phyloP scores from a whole-genome alignment of 495 filamentous ascomycete species.

The Penicillium desertorum region DNA sequence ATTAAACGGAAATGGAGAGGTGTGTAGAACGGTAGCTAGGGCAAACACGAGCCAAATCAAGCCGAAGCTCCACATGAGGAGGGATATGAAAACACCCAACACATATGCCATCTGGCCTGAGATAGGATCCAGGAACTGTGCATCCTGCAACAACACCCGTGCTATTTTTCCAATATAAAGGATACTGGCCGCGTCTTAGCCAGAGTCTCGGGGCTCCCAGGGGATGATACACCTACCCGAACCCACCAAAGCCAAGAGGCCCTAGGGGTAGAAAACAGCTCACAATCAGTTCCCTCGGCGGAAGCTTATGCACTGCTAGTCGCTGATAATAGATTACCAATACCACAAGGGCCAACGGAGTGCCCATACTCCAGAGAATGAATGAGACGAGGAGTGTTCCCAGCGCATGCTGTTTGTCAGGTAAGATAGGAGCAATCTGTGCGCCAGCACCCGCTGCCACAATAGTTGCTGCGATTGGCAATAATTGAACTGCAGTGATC shows the following conservation, averaged over 20 bases:
- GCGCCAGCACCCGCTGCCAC: constrained; percentile 47
- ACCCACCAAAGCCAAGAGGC: constrained; percentile 49
- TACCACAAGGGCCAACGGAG: constrained; percentile 42
- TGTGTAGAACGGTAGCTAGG: constrained; percentile 37
- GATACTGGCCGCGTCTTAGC: constrained; percentile 28
- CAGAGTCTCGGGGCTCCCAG: background rate
- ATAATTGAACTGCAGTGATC: constrained; percentile 47
- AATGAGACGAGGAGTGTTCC: constrained; percentile 46
- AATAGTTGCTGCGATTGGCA: constrained; percentile 49
- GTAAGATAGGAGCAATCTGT: constrained; percentile 37
- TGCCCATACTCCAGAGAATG: constrained; percentile 47
- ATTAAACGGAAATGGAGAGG: constrained; percentile 55
- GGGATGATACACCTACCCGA: constrained; percentile 26
- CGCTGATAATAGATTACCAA: constrained; percentile 52
- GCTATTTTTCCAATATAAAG: constrained; percentile 46
- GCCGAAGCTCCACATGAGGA: constrained; percentile 52
- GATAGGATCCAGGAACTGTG: constrained; percentile 25
- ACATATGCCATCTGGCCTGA: constrained; percentile 44
- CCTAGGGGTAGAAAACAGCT: constrained; percentile 49
- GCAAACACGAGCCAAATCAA: constrained; percentile 53
- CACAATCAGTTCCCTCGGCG: constrained; percentile 47
- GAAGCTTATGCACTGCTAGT: constrained; percentile 45
- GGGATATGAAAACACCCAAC: constrained; percentile 39
- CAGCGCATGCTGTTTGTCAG: constrained; percentile 26
- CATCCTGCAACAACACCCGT: constrained; percentile 29